Evolutionary conservation across 2,329 filamentous ascomycete genomes (phyloP).

Genomic region (Rugonectria rugulosa): DNA sequence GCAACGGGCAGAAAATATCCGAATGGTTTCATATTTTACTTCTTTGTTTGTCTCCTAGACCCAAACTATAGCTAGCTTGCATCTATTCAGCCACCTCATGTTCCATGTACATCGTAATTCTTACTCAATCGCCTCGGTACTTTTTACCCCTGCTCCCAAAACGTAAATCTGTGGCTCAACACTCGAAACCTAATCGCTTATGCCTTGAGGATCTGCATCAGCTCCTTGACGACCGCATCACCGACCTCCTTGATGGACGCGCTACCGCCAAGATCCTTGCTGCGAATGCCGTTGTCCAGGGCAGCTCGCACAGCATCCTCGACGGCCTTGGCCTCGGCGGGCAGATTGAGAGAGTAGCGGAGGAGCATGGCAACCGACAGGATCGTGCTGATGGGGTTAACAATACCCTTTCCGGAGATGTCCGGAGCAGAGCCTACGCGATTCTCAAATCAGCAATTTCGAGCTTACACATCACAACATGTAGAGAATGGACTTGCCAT

Average conservation of each 20-base stretch:
- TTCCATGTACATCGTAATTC: background rate
- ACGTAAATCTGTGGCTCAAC: slow-evolving; percentile 1
- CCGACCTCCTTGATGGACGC: slow-evolving; percentile 76
- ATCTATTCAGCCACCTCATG: background rate
- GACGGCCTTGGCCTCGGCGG: slow-evolving; percentile 77
- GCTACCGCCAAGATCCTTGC: slow-evolving; percentile 84
- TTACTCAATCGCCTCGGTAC: background rate
- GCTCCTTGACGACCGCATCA: slow-evolving; percentile 77
- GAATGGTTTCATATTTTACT: slow-evolving; percentile 8
- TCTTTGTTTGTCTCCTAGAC: background rate
- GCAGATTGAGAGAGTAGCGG: slow-evolving; percentile 86
- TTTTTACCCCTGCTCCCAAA: slow-evolving; percentile 5
- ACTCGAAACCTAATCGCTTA: slow-evolving; percentile 10
- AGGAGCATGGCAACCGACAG: slow-evolving; percentile 96
- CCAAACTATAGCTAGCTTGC: background rate
- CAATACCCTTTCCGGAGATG: slow-evolving; percentile 89
- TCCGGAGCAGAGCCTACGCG: slow-evolving; percentile 49
- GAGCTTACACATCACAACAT: no score
- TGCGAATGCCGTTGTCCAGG: slow-evolving; percentile 80
- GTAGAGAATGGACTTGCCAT: slow-evolving; percentile 64
- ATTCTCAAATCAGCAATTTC: slow-evolving; percentile 4
- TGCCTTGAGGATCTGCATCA: slow-evolving; percentile 71
- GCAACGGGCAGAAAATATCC: background rate
- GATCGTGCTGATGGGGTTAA: slow-evolving; percentile 89
- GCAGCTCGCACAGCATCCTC: slow-evolving; percentile 82